A percentile compares a stretch with the other conserved stretches of the same genome.
Conservation (phyloP, 2,329 filamentous ascomycete species). For the Fusarium multiceps region DNA sequence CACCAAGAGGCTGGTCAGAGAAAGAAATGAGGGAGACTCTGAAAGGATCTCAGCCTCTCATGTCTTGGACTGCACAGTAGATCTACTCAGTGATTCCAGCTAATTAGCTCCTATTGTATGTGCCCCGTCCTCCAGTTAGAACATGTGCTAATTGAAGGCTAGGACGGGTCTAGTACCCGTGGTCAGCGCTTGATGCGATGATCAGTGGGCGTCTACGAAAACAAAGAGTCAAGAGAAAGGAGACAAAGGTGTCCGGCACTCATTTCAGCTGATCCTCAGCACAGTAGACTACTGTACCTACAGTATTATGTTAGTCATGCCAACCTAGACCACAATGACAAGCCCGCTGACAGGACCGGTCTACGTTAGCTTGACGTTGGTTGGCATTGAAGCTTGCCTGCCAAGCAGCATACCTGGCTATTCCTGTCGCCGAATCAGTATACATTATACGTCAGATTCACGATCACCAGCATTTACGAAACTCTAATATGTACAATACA, state of each 20-base stretch:
- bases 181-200: conserved; percentile 36
- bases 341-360: conserved; percentile 1
- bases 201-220: conserved; percentile 25
- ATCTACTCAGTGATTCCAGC: conserved; percentile 1
- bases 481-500: neutral
- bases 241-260: conserved; percentile 20
- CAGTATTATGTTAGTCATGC: neutral
- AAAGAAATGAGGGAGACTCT: conserved; percentile 29
- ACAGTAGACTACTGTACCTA: neutral
- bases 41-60: conserved; percentile 15
- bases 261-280: conserved; percentile 21
- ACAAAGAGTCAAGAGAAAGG: conserved; percentile 10
- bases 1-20: neutral
- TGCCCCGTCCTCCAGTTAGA: conserved; percentile 9
- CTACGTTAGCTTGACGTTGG: neutral
- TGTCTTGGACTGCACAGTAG: conserved; percentile 1
- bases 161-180: conserved; percentile 24
- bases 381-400: neutral
- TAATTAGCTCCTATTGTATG: neutral
- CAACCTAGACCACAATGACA: conserved; percentile 23
- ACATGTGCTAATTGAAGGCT: conserved; percentile 26
- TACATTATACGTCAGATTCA: neutral
- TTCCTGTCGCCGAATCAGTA: neutral
- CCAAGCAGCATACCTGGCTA: conserved; percentile 5
- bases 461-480: neutral